Percentiles rank a stretch among this genome's conserved stretches.
Conservation (phyloP, 2,329 filamentous ascomycete species). For the Parascedosporium putredinis region DNA sequence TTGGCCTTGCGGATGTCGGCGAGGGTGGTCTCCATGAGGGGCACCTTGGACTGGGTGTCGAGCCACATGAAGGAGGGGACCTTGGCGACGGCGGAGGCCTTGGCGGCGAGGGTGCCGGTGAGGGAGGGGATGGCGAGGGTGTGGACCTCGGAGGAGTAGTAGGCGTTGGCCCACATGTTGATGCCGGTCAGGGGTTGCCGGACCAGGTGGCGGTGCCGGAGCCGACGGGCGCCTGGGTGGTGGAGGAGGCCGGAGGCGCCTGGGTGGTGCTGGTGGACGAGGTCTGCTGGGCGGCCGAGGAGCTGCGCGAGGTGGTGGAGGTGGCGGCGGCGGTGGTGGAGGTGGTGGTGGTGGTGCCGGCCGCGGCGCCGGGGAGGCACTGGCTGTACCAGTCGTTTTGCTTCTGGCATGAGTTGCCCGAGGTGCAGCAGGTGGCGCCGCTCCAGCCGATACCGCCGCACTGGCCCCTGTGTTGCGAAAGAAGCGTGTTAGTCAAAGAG, state of each 20-base stretch:
- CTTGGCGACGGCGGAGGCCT: slow-evolving; percentile 39
- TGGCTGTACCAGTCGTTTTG: slow-evolving; percentile 11
- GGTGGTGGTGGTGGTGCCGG: background rate
- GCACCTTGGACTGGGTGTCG: slow-evolving; percentile 38
- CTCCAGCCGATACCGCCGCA: slow-evolving; percentile 9
- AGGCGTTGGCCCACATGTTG: slow-evolving; percentile 41
- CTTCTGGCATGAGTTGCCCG: slow-evolving; percentile 9
- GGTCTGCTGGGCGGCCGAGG: slow-evolving; percentile 8
- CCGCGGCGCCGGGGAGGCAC: slow-evolving; percentile 6
- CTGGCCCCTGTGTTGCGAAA: slow-evolving; percentile 9
- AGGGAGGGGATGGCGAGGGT: slow-evolving; percentile 53
- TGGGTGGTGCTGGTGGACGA: slow-evolving; percentile 14
- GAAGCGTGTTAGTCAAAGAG: background rate
- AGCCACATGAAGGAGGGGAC: slow-evolving; percentile 45
- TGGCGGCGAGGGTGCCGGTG: slow-evolving; percentile 41
- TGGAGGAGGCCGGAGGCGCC: slow-evolving; percentile 12
- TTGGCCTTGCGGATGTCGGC: slow-evolving; percentile 30
- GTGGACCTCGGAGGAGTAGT: slow-evolving; percentile 44
- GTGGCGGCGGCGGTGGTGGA: slow-evolving; percentile 11
- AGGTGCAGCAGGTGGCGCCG: slow-evolving; percentile 8
- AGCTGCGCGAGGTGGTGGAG: slow-evolving; percentile 21
- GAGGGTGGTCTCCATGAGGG: slow-evolving; percentile 33
- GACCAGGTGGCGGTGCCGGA: slow-evolving; percentile 24
- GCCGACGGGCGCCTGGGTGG: slow-evolving; percentile 17
- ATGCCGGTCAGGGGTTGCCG: slow-evolving; percentile 48